phyloP scores from a whole-genome alignment of 768 basidiomycete species.

The Rhizopogon vulgaris region DNA sequence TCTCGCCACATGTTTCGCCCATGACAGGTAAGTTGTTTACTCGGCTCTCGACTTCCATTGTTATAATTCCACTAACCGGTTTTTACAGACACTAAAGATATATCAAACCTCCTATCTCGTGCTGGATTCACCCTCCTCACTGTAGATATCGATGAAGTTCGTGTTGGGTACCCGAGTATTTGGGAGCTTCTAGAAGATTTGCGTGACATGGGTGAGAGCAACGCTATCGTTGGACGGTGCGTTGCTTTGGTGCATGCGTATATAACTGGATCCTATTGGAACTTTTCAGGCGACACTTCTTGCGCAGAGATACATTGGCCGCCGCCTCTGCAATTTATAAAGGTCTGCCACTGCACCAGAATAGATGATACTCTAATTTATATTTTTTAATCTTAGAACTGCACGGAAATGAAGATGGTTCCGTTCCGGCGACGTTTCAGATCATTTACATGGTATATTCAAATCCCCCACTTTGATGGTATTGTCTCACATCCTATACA shows the following conservation, averaged over 20 bases:
- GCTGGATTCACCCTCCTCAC: conserved; percentile 94
- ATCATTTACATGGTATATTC: conserved; percentile 81
- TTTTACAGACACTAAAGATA: conserved; percentile 75
- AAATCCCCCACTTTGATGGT: neutral
- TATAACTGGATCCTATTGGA: neutral
- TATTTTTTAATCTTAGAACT: conserved; percentile 45
- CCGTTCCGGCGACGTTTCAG: conserved; percentile 92
- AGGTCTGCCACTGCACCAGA: conserved; percentile 39
- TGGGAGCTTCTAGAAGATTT: conserved; percentile 94
- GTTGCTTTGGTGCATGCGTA: conserved; percentile 9
- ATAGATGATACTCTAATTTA: neutral
- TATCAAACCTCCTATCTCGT: conserved; percentile 86
- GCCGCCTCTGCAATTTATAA: conserved; percentile 93
- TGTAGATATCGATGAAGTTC: conserved; percentile 92
- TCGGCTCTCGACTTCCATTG: neutral
- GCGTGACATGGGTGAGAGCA: conserved; percentile 94
- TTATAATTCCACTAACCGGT: conserved; percentile 1
- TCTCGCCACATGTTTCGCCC: conserved; percentile 94
- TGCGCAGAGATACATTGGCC: conserved; percentile 80
- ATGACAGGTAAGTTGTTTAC: conserved; percentile 71
- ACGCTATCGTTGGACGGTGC: conserved; percentile 82
- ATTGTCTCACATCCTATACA: conserved; percentile 17
- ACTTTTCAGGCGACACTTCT: conserved; percentile 48
- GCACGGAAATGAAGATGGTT: conserved; percentile 78
- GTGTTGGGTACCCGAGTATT: conserved; percentile 87